Evolutionary conservation across 352 stramenopile species (phyloP), one percentile per base, ranked within the genome.

Genomic region (Pythium apleroticum): DNA sequence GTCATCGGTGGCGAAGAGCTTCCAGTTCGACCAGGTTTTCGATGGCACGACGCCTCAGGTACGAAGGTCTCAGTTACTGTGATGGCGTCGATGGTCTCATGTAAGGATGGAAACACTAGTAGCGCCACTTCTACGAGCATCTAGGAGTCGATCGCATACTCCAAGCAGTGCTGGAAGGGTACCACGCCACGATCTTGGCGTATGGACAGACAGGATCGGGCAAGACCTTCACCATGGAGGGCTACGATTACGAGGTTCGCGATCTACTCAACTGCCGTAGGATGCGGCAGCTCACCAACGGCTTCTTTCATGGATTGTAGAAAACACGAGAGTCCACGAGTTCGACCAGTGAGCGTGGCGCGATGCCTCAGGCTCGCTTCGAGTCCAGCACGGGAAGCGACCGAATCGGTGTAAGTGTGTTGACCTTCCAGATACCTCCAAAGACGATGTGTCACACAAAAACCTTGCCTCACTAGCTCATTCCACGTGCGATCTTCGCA

Each of bases 211-310:
- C 77, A 9, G 77, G 77, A 9, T 86, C 77, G 0, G 77, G 77
- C 22, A 86, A 86, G 55, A 86, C 77, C n/a, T 86, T 79, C 57
- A 84, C 74, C 9, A 86, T 86, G 77, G 77, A 86, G 50, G 77
- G 77, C 22, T 84, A 80, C 64, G 74, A 86, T 49, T 86, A 86
- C 60, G 77, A 86, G 65, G 77, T 81, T 45, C 28, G 54, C 27
- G 1, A 49, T 49, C 41, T n/a, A 24, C 41, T 1, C 27, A 9
- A n/a, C n/a, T n/a, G n/a, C n/a, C n/a, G n/a, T n/a, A n/a, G n/a
- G n/a, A n/a, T n/a, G n/a, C n/a, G n/a, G n/a, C n/a, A n/a, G n/a
- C n/a, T n/a, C n/a, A n/a, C n/a, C 9, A 33, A 33, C 30, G 30
- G 4, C 30, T 33, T 33, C 30, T 52, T n/a, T n/a, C 7, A 9